Conservation (phyloP, 2,329 filamentous ascomycete genomes). For the Didymella exigua region DNA sequence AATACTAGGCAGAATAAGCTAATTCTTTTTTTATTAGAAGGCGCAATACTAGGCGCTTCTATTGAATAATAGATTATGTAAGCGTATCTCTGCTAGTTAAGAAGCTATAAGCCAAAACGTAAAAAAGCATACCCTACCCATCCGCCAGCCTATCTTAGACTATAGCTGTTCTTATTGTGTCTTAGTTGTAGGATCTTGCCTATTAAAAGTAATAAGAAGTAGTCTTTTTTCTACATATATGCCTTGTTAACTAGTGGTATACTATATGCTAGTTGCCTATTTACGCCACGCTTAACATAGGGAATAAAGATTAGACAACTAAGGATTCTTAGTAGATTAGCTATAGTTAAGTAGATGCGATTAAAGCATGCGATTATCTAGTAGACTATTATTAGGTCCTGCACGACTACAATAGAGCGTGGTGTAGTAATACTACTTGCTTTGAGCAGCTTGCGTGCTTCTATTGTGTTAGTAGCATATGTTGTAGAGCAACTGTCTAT, state of each 20-base stretch:
- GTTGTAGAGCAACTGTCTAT: not conserved
- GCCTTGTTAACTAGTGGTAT: not conserved
- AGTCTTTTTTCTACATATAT: not conserved
- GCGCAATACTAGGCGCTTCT: too few species aligned
- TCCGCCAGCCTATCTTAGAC: too few species aligned
- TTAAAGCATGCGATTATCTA: not conserved
- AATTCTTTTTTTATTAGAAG: too few species aligned
- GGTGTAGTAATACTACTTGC: not conserved
- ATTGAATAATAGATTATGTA: too few species aligned
- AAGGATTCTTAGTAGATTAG: not conserved
- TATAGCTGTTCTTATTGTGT: not conserved
- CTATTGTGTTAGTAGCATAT: not conserved
- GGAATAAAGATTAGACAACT: not conserved
- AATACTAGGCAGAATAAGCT: too few species aligned
- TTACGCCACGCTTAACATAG: not conserved
- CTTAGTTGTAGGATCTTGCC: not conserved
- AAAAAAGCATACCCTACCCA: too few species aligned
- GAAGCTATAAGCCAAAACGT: too few species aligned
- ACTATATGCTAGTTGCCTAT: not conserved
- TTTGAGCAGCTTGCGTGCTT: not conserved
- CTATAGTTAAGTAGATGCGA: not conserved
- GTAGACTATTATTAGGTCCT: not conserved
- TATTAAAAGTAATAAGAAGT: not conserved
- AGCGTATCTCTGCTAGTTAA: too few species aligned
- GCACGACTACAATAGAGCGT: not conserved